Percentiles rank a stretch among this genome's conserved stretches.
Evolutionary conservation across 2,329 filamentous ascomycete species (phyloP).

Genomic region (Madurella mycetomatis): DNA sequence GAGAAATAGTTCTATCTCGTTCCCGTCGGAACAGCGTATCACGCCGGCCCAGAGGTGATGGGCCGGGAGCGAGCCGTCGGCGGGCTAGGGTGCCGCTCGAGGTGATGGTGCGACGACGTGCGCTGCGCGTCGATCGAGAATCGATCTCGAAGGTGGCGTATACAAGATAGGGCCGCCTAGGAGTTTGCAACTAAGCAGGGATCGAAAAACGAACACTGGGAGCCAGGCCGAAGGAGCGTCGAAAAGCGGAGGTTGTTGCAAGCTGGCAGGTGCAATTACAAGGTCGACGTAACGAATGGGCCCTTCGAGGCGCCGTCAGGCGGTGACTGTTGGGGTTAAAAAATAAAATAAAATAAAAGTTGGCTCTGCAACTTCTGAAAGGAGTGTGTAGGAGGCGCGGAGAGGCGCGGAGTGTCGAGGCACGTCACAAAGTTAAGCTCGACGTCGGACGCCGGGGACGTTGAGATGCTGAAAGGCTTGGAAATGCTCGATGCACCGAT

Average conservation of each 20-base stretch:
- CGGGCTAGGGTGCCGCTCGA: background rate
- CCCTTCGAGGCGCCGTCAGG: constrained; percentile 9
- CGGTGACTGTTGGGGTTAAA: constrained; percentile 7
- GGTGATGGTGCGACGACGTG: constrained; percentile 18
- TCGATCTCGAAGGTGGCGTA: constrained; percentile 15
- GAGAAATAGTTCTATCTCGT: constrained; percentile 23
- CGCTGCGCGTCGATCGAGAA: constrained; percentile 17
- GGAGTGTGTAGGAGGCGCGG: constrained; percentile 12
- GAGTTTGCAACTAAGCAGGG: constrained; percentile 20
- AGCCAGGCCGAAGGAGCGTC: constrained; percentile 15
- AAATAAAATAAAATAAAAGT: too few species aligned
- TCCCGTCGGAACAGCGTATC: constrained; percentile 14
- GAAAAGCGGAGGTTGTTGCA: constrained; percentile 8
- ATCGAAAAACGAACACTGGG: constrained; percentile 12
- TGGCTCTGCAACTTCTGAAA: constrained; percentile 13
- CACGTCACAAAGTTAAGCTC: constrained; percentile 1
- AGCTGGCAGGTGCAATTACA: constrained; percentile 22
- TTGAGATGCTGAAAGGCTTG: constrained; percentile 6
- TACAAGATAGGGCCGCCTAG: background rate
- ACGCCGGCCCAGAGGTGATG: constrained; percentile 8
- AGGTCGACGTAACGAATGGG: constrained; percentile 10
- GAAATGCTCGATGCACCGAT: constrained; percentile 1
- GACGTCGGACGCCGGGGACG: constrained; percentile 1
- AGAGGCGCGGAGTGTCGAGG: constrained; percentile 6
- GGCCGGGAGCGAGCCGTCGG: constrained; percentile 2